Conservation (phyloP, 2,329 filamentous ascomycete species). For the Calonectria ilicicola region DNA sequence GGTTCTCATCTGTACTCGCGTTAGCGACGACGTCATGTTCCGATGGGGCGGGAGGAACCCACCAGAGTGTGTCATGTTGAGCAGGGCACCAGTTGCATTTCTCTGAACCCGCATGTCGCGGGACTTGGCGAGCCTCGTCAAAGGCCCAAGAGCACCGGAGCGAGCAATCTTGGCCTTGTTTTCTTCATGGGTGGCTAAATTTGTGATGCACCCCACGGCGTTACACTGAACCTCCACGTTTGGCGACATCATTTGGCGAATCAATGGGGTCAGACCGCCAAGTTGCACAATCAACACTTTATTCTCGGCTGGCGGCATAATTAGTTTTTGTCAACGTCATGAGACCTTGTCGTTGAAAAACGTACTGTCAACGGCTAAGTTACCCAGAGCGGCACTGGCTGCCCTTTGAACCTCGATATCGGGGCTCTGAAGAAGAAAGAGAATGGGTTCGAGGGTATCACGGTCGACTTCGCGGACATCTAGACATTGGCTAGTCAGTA, state of each 20-base stretch:
- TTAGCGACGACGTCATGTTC: slow-evolving; percentile 32
- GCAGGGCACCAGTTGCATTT: slow-evolving; percentile 93
- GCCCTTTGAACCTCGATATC: slow-evolving; percentile 98
- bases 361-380: slow-evolving; percentile 96
- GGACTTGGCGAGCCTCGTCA: slow-evolving; percentile 94
- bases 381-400: slow-evolving; percentile 94
- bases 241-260: slow-evolving; percentile 96
- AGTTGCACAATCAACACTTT: slow-evolving; percentile 96
- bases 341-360: neutral
- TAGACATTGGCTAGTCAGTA: slow-evolving; percentile 53
- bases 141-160: slow-evolving; percentile 89
- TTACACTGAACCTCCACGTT: slow-evolving; percentile 99
- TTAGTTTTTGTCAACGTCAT: slow-evolving; percentile 42
- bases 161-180: slow-evolving; percentile 99
- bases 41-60: slow-evolving; percentile 46
- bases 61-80: slow-evolving; percentile 99
- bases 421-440: slow-evolving; percentile 92
- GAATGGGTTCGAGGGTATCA: slow-evolving; percentile 94
- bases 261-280: slow-evolving; percentile 89
- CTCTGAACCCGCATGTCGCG: slow-evolving; percentile 99
- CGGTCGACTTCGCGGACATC: slow-evolving; percentile 97
- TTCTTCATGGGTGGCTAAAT: slow-evolving; percentile 96
- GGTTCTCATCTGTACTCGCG: slow-evolving; percentile 82
- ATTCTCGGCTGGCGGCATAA: slow-evolving; percentile 81
- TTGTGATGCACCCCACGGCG: slow-evolving; percentile 98